Percentiles rank a stretch among this genome's conserved stretches.
Conservation (phyloP, 805 yeast genomes). For the Candida qinlingensis region DNA sequence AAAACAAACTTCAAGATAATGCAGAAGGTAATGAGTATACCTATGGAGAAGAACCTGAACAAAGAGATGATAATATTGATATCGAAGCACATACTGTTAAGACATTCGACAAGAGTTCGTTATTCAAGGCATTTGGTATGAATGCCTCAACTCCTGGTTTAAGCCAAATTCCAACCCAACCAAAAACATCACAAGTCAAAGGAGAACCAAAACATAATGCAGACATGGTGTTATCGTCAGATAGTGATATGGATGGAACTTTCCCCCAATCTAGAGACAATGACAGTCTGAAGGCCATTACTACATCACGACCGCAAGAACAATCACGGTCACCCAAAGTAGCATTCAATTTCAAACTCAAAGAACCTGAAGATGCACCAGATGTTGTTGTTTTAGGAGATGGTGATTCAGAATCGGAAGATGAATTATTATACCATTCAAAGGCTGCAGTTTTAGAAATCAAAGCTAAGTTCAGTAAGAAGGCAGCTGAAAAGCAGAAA, state of each 20-base stretch:
- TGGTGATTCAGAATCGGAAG: constrained; percentile 19
- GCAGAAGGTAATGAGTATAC: constrained; percentile 6
- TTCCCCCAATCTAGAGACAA: not conserved
- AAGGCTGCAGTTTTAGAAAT: constrained; percentile 32
- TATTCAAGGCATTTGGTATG: constrained; percentile 22
- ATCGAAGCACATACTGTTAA: constrained; percentile 14
- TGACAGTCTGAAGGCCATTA: not conserved
- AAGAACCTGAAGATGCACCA: constrained; percentile 3
- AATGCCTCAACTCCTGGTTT: not conserved
- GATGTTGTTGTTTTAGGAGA: constrained; percentile 16
- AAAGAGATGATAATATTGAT: constrained; percentile 3
- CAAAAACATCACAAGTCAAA: constrained; percentile 3
- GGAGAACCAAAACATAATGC: not conserved
- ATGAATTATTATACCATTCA: constrained; percentile 16
- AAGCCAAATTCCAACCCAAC: constrained; percentile 8
- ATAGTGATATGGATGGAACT: constrained; percentile 8
- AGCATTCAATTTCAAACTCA: not conserved
- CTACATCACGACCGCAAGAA: not conserved
- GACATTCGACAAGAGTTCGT: constrained; percentile 14
- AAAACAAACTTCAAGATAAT: constrained; percentile 6
- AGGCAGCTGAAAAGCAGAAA: constrained; percentile 8
- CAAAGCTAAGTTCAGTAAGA: constrained; percentile 30
- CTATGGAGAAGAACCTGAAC: constrained; percentile 10
- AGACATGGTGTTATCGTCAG: constrained; percentile 9
- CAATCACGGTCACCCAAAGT: not conserved